Conservation (phyloP, 768 basidiomycete species). For the Steccherinum ochraceum region DNA sequence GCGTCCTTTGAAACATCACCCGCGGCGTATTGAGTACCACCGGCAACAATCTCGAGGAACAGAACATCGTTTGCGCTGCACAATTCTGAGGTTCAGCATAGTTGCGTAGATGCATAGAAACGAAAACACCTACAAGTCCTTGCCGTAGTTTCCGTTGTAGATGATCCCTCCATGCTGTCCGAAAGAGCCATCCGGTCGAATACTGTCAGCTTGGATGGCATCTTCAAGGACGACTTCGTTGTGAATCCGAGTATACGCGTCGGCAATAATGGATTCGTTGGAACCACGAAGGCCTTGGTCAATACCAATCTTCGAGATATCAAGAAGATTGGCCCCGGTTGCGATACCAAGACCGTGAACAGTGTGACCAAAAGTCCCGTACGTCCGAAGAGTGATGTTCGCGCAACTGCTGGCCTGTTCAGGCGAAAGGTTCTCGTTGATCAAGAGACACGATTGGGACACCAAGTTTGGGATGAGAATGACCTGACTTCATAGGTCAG, state of each 20-base stretch:
- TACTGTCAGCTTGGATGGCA: constrained; percentile 50
- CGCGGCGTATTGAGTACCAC: constrained; percentile 53
- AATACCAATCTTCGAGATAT: constrained; percentile 58
- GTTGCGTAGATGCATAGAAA: background rate
- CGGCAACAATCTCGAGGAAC: constrained; percentile 53
- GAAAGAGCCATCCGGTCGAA: constrained; percentile 38
- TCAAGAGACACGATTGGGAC: constrained; percentile 49
- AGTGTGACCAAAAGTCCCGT: constrained; percentile 36
- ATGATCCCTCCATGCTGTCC: constrained; percentile 47
- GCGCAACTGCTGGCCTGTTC: constrained; percentile 40
- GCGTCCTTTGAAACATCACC: constrained; percentile 34
- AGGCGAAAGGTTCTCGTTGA: constrained; percentile 39
- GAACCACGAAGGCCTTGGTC: constrained; percentile 34
- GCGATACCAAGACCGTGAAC: constrained; percentile 42
- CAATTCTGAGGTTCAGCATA: constrained; percentile 1
- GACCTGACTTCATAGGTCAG: constrained; percentile 32
- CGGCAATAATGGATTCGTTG: constrained; percentile 17
- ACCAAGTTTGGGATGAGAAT: constrained; percentile 56
- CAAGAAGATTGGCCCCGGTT: constrained; percentile 61
- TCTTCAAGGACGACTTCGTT: constrained; percentile 44
- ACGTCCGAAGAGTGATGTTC: constrained; percentile 45
- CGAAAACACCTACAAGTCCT: constrained; percentile 34
- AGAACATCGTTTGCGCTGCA: constrained; percentile 57
- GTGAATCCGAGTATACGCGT: constrained; percentile 37
- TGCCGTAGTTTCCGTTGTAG: constrained; percentile 60